Evolutionary conservation across 805 yeast species (phyloP), one percentile per base, ranked within the genome.

Genomic region (Barnettozyma salicaria): DNA sequence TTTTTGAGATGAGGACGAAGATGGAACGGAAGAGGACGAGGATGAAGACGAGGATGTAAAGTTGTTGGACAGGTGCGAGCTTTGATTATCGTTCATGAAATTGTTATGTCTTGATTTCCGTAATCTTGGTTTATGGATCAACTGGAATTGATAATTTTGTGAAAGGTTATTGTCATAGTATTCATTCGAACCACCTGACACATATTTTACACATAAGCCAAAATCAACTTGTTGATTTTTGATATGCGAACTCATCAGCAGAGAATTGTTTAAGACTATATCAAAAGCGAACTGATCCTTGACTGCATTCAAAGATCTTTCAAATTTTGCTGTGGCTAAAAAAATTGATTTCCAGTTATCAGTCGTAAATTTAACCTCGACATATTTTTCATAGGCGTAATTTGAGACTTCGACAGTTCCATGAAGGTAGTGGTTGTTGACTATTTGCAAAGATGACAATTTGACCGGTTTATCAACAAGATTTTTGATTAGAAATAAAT

Each of bases 301-400:
- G n/a, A 36, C 32, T 1, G 40, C 17, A 32, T 45, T 42, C 19
- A 55, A 16, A 9, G 55, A 37, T 40, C 49, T 47, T 24, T 49
- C 49, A 33, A 53, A 51, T 7, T 52, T 35, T 19, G 40, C 50
- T 36, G 47, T 56, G 41, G 39, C 70, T 55, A 68, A 63, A 55
- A 68, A 72, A 45, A 47, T 68, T 50, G 70, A 66, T 34, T 64
- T 60, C 73, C 73, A 78, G 39, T 63, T 53, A 56, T 77, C 72
- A 37, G 63, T 56, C 4, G 80, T 67, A 41, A 74, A 55, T 48
- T 72, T 74, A 24, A 77, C 49, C 25, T 59, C 52, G 30, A 68
- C 58, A 35, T 55, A 56, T 47, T 68, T 68, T 36, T 63, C 60
- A 48, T 59, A 68, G 0, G 64, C 46, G 17, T 63, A 10, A 45